Conservation (phyloP, 805 yeast species). For the Wickerhamiella kurtzmanii region DNA sequence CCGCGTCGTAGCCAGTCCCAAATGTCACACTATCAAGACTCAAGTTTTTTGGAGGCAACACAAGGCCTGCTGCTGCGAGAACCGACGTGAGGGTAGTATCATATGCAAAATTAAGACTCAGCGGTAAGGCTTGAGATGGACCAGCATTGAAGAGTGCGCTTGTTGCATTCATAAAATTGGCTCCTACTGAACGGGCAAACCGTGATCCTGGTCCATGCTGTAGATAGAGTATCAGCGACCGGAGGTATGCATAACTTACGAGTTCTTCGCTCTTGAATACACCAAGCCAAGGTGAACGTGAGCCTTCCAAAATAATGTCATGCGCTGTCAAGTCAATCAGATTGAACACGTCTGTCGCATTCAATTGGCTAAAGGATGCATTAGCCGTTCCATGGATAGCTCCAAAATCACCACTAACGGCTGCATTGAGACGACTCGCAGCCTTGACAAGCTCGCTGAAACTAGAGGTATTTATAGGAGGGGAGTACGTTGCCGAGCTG, state of each 20-base stretch:
- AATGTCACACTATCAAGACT: constrained; percentile 30
- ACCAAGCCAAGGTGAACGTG: constrained; percentile 28
- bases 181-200: constrained; percentile 28
- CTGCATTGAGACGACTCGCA: constrained; percentile 20
- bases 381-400: no score
- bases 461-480: neutral
- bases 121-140: constrained; percentile 24
- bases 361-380: no score
- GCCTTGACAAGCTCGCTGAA: constrained; percentile 11
- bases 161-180: constrained; percentile 37
- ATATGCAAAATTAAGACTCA: constrained; percentile 42
- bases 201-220: constrained; percentile 22
- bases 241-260: constrained; percentile 18
- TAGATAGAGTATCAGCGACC: constrained; percentile 17
- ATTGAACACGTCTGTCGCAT: constrained; percentile 28
- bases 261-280: constrained; percentile 21
- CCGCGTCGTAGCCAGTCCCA: constrained; percentile 34
- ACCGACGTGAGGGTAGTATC: constrained; percentile 43
- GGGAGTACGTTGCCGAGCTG: neutral
- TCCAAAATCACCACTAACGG: no score
- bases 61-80: constrained; percentile 36
- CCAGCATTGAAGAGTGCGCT: constrained; percentile 33
- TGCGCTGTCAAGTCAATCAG: constrained; percentile 37
- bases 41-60: constrained; percentile 29
- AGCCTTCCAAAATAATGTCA: constrained; percentile 37